Base-by-base conservation (phyloP, 805 yeast species). In the Myxozyma nipponensis region DNA sequence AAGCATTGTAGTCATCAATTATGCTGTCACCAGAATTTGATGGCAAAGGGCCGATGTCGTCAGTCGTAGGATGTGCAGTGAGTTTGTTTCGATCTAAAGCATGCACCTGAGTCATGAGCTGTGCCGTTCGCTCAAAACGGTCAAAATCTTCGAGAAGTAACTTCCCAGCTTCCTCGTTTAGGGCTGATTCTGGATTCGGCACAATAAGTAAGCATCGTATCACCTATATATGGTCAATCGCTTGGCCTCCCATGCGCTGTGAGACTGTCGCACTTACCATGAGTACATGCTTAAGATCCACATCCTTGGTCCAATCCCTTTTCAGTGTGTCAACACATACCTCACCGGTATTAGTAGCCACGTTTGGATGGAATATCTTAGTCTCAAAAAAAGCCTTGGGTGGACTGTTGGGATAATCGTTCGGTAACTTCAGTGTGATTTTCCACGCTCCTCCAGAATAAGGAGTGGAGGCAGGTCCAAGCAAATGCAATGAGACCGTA, bases 391-490 rank as follows among this genome's bases (percentile, higher is more conserved):
- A 63, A 32, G 77, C 73, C 22, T 54, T 62, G 1, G 81, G 81
- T 1, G 81, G 78, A 5, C 58, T 52, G 17, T 65, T 61, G 3
- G 81, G 81, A 54, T 77, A 77, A 25, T 63, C 66, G 1, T 52
- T 26, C 10, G 71, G 66, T 3, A 74, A 68, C 3, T 47, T 46
- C 34, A 77, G 73, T 7, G 64, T 64, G 24, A 77, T 62, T 43
- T 62, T 62, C 79, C 80, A 77, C 49, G 72, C 68, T 17, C 80
- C 81, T 39, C 69, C 66, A 49, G 72, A 68, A 60, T 66, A 77
- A 4, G 67, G 69, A 18, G 76, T 70, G 42, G 72, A 75, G 3
- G 58, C 57, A 1, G 75, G 76, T 42, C 77, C 77, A n/a, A 55
- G 53, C 13, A 54, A 37, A 24, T 54, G 50, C 17, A 57, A 52